Evolutionary conservation across 345 rosid genomes (phyloP).

Genomic region (Arabidopsis suecica): DNA sequence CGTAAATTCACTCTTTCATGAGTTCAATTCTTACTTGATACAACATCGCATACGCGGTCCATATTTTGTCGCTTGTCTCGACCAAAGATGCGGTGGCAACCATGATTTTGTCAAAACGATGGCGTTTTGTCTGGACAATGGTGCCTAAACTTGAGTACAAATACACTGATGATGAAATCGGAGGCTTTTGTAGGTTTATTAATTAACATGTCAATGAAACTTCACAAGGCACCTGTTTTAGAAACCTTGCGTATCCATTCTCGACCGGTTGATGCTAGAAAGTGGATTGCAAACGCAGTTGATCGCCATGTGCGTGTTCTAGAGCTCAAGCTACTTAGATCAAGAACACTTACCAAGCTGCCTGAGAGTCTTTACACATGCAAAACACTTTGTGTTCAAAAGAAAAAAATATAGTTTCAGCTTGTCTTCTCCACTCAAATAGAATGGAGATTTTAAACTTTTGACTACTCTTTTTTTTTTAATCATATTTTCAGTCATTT

Average conservation of each 20-base stretch:
- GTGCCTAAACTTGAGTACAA: background rate
- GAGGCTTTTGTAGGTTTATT: background rate
- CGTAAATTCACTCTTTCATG: too few species aligned
- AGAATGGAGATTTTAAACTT: too few species aligned
- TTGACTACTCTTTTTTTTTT: too few species aligned
- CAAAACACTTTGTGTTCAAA: background rate
- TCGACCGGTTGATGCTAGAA: background rate
- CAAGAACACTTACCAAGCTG: background rate
- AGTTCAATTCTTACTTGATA: too few species aligned
- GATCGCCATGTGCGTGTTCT: background rate
- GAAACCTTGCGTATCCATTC: background rate
- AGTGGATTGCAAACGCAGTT: background rate
- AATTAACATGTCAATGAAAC: background rate
- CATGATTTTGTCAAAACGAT: background rate
- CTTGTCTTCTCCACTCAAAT: too few species aligned
- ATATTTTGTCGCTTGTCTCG: background rate
- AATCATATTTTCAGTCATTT: too few species aligned
- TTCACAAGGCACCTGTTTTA: background rate
- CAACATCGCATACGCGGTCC: too few species aligned
- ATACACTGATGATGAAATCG: too few species aligned
- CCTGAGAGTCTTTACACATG: slow-evolving; percentile 4
- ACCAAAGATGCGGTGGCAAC: background rate
- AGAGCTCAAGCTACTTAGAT: background rate
- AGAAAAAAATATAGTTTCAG: too few species aligned
- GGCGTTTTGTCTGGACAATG: slow-evolving; percentile 1